A percentile compares a stretch with the other conserved stretches of the same genome.
Conservation (phyloP, 2,329 filamentous ascomycete genomes). For the Tolypocladium ovalisporum region DNA sequence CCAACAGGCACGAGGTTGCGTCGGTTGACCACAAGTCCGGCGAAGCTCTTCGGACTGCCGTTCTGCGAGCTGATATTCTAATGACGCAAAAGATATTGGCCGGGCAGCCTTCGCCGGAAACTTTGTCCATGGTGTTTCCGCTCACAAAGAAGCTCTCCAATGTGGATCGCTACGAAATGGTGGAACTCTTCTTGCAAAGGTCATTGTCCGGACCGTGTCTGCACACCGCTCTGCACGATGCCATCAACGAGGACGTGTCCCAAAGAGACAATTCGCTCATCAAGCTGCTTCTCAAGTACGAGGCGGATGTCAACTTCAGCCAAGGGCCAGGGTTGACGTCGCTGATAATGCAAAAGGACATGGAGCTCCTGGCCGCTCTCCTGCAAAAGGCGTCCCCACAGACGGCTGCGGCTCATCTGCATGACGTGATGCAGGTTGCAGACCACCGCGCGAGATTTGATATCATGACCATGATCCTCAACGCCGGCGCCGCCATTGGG, state of each 20-base stretch:
- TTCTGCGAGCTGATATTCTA: constrained; percentile 30
- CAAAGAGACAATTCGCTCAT: constrained; percentile 41
- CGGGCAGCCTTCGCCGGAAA: constrained; percentile 34
- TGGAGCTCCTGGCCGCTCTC: constrained; percentile 32
- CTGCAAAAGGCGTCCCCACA: constrained; percentile 34
- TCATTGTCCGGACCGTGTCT: constrained; percentile 35
- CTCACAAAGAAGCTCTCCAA: constrained; percentile 30
- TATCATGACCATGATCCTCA: constrained; percentile 36
- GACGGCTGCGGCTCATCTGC: constrained; percentile 36
- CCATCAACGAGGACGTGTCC: constrained; percentile 36
- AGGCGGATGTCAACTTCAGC: constrained; percentile 43
- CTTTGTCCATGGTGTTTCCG: constrained; percentile 37
- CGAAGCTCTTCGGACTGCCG: constrained; percentile 37
- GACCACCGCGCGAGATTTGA: constrained; percentile 31
- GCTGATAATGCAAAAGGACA: constrained; percentile 37
- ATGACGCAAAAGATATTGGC: constrained; percentile 36
- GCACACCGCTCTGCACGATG: constrained; percentile 38
- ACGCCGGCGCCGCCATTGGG: constrained; percentile 31
- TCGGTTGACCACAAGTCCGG: constrained; percentile 42
- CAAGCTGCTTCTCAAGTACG: constrained; percentile 37
- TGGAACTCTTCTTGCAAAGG: constrained; percentile 36
- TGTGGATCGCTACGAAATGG: constrained; percentile 34
- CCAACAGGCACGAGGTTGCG: constrained; percentile 35
- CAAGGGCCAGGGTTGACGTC: constrained; percentile 36
- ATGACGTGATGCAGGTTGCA: constrained; percentile 32